These are phyloP conservation scores for Podospora fimiseda DNA, from an alignment of 495 filamentous ascomycete genomes.

Conservation along the genomic window DNA sequence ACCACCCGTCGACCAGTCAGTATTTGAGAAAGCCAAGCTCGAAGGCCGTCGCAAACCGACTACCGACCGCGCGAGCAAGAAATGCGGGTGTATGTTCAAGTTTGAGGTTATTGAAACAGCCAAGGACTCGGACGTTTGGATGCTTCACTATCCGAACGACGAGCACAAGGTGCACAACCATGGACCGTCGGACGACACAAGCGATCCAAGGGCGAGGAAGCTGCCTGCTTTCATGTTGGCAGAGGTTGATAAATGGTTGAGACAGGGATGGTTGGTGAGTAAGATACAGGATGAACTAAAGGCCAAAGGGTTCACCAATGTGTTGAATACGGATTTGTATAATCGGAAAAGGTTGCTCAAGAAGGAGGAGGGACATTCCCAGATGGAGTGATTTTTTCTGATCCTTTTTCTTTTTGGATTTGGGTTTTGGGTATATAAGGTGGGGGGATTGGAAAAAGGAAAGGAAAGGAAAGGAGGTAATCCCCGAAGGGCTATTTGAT, in stretches of 20 bases:
- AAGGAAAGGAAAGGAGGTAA: neutral
- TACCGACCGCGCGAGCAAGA: constrained; percentile 30
- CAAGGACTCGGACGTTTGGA: constrained; percentile 27
- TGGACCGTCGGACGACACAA: constrained; percentile 26
- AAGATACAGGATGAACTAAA: constrained; percentile 34
- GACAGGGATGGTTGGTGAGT: constrained; percentile 29
- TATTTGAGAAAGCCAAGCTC: constrained; percentile 23
- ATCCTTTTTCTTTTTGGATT: neutral
- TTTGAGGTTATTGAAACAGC: constrained; percentile 33
- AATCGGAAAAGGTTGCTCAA: constrained; percentile 31
- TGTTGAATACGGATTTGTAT: constrained; percentile 32
- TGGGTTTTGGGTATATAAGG: neutral
- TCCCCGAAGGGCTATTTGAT: neutral
- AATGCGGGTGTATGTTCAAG: constrained; percentile 33
- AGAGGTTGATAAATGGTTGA: constrained; percentile 31
- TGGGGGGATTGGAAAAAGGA: neutral
- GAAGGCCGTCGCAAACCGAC: constrained; percentile 31
- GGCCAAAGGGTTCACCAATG: constrained; percentile 26
- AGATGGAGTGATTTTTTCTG: neutral
- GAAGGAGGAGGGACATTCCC: constrained; percentile 19
- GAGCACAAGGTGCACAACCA: constrained; percentile 35
- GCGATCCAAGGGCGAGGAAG: constrained; percentile 28
- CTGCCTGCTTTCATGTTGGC: constrained; percentile 23
- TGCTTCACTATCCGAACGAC: constrained; percentile 32
- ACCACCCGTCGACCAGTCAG: constrained; percentile 22